Evolutionary conservation across 192 early-diverging fungal species (phyloP).

Genomic region (Podila horticola): DNA sequence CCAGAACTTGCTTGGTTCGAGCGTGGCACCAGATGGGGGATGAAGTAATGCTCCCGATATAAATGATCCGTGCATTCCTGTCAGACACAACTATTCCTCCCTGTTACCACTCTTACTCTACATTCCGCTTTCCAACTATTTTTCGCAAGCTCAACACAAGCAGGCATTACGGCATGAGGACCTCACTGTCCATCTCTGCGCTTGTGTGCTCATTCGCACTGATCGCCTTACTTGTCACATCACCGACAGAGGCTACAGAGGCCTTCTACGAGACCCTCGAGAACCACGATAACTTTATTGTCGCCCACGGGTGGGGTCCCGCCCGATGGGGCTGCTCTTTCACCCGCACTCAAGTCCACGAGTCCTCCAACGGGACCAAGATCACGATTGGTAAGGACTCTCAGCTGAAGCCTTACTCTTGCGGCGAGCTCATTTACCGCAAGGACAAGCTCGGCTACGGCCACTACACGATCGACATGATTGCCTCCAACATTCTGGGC

Average conservation of each 20-base stretch:
- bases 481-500: conserved; percentile 31
- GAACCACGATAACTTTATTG: conserved; percentile 36
- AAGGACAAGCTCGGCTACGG: conserved; percentile 16
- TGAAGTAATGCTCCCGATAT: too few species aligned
- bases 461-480: conserved; percentile 43
- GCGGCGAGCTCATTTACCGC: conserved; percentile 9
- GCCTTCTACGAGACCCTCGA: conserved; percentile 17
- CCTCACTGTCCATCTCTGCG: neutral
- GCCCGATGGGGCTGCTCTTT: conserved; percentile 49
- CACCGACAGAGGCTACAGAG: neutral
- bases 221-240: neutral
- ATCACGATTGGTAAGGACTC: conserved; percentile 45
- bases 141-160: neutral
- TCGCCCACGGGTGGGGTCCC: conserved; percentile 38
- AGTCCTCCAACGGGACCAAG: conserved; percentile 3
- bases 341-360: conserved; percentile 30
- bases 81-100: neutral
- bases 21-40: neutral
- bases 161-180: neutral
- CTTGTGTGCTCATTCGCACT: neutral
- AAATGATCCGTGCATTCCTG: too few species aligned
- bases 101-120: neutral
- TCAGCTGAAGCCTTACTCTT: neutral
- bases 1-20: neutral
- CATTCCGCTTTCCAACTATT: neutral